Percentiles rank a stretch among this genome's conserved stretches.
Conservation (phyloP, 257 asterid genomes). For the Fraxinus excelsior region DNA sequence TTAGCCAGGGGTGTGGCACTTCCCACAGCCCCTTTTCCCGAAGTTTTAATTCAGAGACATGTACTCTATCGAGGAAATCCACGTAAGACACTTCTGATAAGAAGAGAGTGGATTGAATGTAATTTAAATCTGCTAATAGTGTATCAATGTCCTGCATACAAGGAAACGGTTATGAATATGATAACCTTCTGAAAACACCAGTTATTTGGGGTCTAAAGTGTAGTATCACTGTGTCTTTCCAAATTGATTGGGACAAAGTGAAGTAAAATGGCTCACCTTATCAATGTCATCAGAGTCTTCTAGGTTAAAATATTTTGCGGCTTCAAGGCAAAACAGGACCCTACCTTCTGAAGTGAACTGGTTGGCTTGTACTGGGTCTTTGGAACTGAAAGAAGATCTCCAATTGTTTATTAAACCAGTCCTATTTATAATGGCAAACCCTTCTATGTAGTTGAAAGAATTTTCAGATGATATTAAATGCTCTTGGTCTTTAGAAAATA, state of each 20-base stretch:
- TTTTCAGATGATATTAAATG: constrained; percentile 53
- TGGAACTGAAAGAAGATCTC: constrained; percentile 85
- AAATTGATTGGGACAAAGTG: background rate
- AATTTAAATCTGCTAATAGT: constrained; percentile 55
- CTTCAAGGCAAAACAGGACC: constrained; percentile 80
- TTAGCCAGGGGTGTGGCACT: constrained; percentile 94
- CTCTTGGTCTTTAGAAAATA: constrained; percentile 78
- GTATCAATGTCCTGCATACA: constrained; percentile 59
- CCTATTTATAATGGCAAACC: constrained; percentile 72
- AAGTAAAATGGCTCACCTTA: constrained; percentile 43
- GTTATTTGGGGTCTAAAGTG: background rate
- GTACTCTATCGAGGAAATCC: constrained; percentile 80
- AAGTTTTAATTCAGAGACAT: constrained; percentile 68
- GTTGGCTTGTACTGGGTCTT: constrained; percentile 66
- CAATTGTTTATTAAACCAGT: constrained; percentile 80
- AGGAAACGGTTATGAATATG: constrained; percentile 17
- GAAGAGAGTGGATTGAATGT: constrained; percentile 71
- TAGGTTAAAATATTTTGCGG: constrained; percentile 74
- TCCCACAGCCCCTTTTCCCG: constrained; percentile 83
- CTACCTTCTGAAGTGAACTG: constrained; percentile 80
- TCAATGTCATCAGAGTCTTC: constrained; percentile 39
- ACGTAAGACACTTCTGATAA: constrained; percentile 69
- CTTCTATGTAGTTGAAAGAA: constrained; percentile 81
- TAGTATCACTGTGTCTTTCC: background rate
- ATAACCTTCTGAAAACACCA: background rate